Base-by-base conservation (phyloP, 768 basidiomycete species). In the Amanita fuliginea region DNA sequence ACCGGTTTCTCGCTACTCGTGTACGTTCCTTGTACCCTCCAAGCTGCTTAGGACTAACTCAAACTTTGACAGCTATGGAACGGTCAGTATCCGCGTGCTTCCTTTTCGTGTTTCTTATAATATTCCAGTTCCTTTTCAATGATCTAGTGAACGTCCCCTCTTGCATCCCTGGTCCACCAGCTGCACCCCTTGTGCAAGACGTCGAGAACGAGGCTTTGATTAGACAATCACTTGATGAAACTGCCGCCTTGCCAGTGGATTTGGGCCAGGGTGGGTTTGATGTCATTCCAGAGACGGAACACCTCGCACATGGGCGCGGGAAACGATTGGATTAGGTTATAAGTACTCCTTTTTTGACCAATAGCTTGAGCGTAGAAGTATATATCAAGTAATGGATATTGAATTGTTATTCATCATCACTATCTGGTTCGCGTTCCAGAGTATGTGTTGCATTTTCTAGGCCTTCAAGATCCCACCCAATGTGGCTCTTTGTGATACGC, bases 1-100 rank as follows among this genome's bases (percentile, higher is more conserved):
- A 57, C 75, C 16, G 91, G 92, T 3, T 99, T 99, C 64, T 79
- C 74, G 6, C 66, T 97, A 40, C 74, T 99, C 51, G 94, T 98
- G 81, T 95, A 71, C 70, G 87, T 78, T 36, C 22, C 52, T 53
- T 49, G 41, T 37, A 34, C 46, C 14, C 48, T 46, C 18, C n/a
- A 14, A 6, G n/a, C 8, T 21, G 26, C 14, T 43, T 19, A 36
- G 35, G 8, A 45, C 43, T 30, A 33, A 16, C 40, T 49, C 28
- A 48, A 32, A 40, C n/a, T 42, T 46, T 42, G 36, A 47, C 55
- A 90, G 87, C 51, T 94, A 94, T 62, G 91, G 91, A 60, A 94
- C 91, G 60, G 86, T 88, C 54, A 62, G 71, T 66, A 49, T 47
- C 46, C 47, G 42, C 48, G 21, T 51, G 24, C 45, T 42, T 32